These are phyloP conservation scores for Arthrinium puccinioides DNA, from an alignment of 2,329 filamentous ascomycete species.

Conservation along the genomic window DNA sequence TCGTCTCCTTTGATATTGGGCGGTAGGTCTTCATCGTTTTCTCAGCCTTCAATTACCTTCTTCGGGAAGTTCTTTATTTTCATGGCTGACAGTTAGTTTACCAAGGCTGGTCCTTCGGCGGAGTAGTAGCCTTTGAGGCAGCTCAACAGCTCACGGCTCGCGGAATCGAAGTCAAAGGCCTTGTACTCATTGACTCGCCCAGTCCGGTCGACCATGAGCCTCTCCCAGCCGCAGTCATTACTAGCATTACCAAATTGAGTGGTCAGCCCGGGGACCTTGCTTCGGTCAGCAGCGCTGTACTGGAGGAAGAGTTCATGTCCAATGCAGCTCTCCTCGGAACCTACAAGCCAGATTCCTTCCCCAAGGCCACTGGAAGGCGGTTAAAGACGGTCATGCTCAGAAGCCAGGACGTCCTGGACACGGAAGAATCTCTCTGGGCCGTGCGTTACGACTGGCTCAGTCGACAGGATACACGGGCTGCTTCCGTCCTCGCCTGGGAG, in stretches of 20 bases:
- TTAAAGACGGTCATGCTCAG: slow-evolving; percentile 5
- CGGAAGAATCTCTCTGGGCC: slow-evolving; percentile 9
- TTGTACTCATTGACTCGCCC: slow-evolving; percentile 37
- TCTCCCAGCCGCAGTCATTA: slow-evolving; percentile 27
- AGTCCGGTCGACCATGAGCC: slow-evolving; percentile 38
- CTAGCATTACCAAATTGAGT: too few relatives aligned
- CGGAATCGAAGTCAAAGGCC: slow-evolving; percentile 28
- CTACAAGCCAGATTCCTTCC: background rate
- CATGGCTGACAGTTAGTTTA: background rate
- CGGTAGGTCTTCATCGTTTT: slow-evolving; percentile 4
- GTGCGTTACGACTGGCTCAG: slow-evolving; percentile 15
- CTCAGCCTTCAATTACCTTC: too few relatives aligned
- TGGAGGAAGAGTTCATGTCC: slow-evolving; percentile 7
- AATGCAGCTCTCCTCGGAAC: slow-evolving; percentile 8
- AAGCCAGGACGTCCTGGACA: slow-evolving; percentile 9
- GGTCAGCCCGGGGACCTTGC: background rate
- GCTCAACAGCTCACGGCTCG: slow-evolving; percentile 29
- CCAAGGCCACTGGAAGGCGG: background rate
- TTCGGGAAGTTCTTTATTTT: background rate
- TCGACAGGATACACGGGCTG: background rate
- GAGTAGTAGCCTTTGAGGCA: slow-evolving; percentile 46
- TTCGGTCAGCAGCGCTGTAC: background rate
- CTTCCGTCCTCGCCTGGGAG: slow-evolving; percentile 1
- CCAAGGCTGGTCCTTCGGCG: slow-evolving; percentile 53
- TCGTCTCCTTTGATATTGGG: slow-evolving; percentile 2